Evolutionary conservation across 2,329 filamentous ascomycete species (phyloP).

Genomic region (Calonectria ilicicola): DNA sequence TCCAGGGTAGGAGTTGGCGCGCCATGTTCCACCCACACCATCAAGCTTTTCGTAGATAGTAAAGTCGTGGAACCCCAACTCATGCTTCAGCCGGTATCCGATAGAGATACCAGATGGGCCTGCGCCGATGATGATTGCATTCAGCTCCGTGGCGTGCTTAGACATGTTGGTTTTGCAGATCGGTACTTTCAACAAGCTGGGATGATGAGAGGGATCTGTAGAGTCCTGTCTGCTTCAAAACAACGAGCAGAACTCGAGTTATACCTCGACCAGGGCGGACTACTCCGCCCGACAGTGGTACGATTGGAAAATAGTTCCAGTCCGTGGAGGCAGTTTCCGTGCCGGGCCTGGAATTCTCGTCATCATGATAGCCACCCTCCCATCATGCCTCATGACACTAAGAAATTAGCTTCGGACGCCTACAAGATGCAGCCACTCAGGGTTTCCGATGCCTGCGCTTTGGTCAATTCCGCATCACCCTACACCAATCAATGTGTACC

Average conservation of each 20-base stretch:
- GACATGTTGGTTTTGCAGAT: constrained; percentile 13
- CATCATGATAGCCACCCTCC: neutral
- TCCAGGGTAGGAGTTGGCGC: constrained; percentile 32
- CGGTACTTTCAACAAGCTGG: neutral
- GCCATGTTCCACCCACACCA: constrained; percentile 37
- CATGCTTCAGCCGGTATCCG: constrained; percentile 33
- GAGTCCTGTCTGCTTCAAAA: neutral
- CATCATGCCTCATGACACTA: neutral
- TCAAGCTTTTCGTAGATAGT: constrained; percentile 38
- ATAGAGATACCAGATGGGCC: constrained; percentile 37
- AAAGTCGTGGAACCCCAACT: constrained; percentile 37
- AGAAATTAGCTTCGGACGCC: neutral
- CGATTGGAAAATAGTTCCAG: constrained; percentile 15
- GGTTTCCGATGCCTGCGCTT: constrained; percentile 4
- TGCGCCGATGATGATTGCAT: constrained; percentile 39
- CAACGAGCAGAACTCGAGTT: neutral
- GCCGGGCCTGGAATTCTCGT: neutral
- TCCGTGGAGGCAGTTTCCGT: neutral
- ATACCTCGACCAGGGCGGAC: neutral
- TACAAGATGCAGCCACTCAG: neutral
- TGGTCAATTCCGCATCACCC: neutral
- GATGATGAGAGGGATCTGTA: neutral
- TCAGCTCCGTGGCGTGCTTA: constrained; percentile 20
- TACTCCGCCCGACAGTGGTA: neutral
- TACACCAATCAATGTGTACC: neutral